Percentiles rank a stretch among this genome's conserved stretches.
Conservation (phyloP, 805 yeast species). For the Candida qinlingensis region DNA sequence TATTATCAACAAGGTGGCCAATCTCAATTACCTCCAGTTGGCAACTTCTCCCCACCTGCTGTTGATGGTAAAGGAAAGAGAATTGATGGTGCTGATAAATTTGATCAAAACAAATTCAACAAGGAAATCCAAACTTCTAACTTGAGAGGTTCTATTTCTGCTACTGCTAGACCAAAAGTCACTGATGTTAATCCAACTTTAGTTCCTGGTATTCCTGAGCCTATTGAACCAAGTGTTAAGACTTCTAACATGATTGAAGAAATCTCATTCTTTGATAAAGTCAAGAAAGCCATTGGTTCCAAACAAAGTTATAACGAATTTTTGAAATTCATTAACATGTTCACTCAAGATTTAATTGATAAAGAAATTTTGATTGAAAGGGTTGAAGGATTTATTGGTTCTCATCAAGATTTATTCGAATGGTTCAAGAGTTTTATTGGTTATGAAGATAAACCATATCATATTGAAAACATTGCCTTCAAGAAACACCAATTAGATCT, state of each 20-base stretch:
- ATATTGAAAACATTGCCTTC: slow-evolving; percentile 79
- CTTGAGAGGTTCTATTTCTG: slow-evolving; percentile 28
- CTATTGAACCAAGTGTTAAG: slow-evolving; percentile 53
- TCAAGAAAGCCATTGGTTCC: slow-evolving; percentile 80
- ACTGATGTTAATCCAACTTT: slow-evolving; percentile 54
- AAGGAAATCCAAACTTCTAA: slow-evolving; percentile 31
- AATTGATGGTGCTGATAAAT: slow-evolving; percentile 13
- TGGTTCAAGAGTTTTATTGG: slow-evolving; percentile 95
- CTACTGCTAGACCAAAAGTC: slow-evolving; percentile 17
- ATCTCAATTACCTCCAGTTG: slow-evolving; percentile 77
- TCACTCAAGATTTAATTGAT: slow-evolving; percentile 87
- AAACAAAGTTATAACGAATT: slow-evolving; percentile 91
- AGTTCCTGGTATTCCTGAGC: slow-evolving; percentile 84
- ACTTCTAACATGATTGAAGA: slow-evolving; percentile 73
- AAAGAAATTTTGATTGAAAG: slow-evolving; percentile 75
- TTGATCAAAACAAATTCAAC: slow-evolving; percentile 18
- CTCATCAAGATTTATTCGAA: slow-evolving; percentile 67
- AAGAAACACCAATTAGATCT: slow-evolving; percentile 90
- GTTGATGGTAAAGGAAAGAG: slow-evolving; percentile 23
- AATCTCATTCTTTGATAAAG: slow-evolving; percentile 85
- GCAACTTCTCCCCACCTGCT: slow-evolving; percentile 73
- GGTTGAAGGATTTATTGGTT: slow-evolving; percentile 81
- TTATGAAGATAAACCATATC: slow-evolving; percentile 76
- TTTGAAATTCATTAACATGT: slow-evolving; percentile 79
- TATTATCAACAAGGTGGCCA: slow-evolving; percentile 24